phyloP scores from a whole-genome alignment of 257 asterid species.

The Lycium ferocissimum region DNA sequence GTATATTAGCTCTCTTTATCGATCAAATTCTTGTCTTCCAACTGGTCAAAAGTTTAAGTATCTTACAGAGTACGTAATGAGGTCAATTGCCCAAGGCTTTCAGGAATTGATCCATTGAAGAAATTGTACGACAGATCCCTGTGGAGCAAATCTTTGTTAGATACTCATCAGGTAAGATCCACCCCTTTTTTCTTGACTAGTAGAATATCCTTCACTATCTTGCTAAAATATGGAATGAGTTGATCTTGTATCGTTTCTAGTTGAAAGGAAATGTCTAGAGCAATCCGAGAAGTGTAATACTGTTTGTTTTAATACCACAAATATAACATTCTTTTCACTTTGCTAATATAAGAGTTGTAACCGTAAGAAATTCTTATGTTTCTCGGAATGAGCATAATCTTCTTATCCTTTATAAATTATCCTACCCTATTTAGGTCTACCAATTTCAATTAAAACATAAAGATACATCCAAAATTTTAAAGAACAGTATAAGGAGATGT shows the following conservation, averaged over 20 bases:
- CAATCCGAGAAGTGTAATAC: conserved; percentile 27
- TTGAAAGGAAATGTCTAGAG: conserved; percentile 29
- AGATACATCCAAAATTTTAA: background rate
- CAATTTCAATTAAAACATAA: background rate
- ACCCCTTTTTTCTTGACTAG: conserved; percentile 18
- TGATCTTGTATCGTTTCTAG: conserved; percentile 18
- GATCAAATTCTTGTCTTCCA: background rate
- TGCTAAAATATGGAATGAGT: conserved; percentile 26
- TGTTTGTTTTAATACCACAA: conserved; percentile 25
- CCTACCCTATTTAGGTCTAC: background rate
- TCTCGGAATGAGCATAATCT: background rate
- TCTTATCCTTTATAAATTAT: background rate
- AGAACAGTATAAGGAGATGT: background rate
- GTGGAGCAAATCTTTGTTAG: conserved; percentile 43
- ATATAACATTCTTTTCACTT: background rate
- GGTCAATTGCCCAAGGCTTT: conserved; percentile 80
- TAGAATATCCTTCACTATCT: conserved; percentile 33
- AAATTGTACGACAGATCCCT: conserved; percentile 94
- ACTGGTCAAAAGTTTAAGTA: conserved; percentile 34
- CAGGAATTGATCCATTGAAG: conserved; percentile 93
- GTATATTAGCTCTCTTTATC: conserved; percentile 18
- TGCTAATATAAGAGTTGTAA: background rate
- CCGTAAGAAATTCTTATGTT: background rate
- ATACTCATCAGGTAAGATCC: conserved; percentile 13
- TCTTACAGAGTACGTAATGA: conserved; percentile 78